Percentiles rank a stretch among this genome's conserved stretches.
These are phyloP conservation scores for Trametes sp. DNA, from an alignment of 1,284 basidiomycete species.

Conservation along the genomic window DNA sequence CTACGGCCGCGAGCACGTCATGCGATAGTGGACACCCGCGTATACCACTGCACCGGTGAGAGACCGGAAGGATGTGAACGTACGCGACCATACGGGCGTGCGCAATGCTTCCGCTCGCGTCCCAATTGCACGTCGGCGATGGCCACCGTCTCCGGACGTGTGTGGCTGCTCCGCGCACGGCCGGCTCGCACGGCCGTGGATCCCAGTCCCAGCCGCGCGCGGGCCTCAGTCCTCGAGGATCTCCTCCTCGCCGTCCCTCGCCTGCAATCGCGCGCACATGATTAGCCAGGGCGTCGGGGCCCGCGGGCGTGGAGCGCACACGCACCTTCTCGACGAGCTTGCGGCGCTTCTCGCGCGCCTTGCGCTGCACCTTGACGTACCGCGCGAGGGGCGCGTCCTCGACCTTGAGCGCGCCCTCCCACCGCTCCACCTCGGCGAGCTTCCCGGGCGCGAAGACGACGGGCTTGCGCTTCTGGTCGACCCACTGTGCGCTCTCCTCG, in stretches of 20 bases:
- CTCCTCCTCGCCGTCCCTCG: conserved; percentile 72
- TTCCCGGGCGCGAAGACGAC: conserved; percentile 81
- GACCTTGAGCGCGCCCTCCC: conserved; percentile 69
- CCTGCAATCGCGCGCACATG: conserved; percentile 49
- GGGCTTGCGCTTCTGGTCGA: conserved; percentile 71
- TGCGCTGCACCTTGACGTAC: conserved; percentile 83
- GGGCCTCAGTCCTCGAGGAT: conserved; percentile 59
- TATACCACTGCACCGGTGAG: background rate
- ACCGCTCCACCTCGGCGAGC: conserved; percentile 72
- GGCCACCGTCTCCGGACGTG: background rate
- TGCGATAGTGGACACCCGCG: background rate
- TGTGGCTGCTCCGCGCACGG: background rate
- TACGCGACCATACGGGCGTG: background rate
- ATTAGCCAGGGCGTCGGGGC: conserved; percentile 5
- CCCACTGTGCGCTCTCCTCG: conserved; percentile 84
- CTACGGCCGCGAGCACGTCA: background rate
- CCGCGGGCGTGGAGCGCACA: background rate
- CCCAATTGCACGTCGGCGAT: background rate
- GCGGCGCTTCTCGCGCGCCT: conserved; percentile 80
- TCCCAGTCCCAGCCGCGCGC: conserved; percentile 11
- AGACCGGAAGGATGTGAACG: background rate
- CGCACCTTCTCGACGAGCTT: conserved; percentile 79
- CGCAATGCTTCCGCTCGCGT: background rate
- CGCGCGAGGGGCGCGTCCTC: conserved; percentile 82
- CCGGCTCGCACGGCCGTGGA: conserved; percentile 24